phyloP scores from a whole-genome alignment of 2,329 filamentous ascomycete genomes.

The Exophiala dermatitidis region DNA sequence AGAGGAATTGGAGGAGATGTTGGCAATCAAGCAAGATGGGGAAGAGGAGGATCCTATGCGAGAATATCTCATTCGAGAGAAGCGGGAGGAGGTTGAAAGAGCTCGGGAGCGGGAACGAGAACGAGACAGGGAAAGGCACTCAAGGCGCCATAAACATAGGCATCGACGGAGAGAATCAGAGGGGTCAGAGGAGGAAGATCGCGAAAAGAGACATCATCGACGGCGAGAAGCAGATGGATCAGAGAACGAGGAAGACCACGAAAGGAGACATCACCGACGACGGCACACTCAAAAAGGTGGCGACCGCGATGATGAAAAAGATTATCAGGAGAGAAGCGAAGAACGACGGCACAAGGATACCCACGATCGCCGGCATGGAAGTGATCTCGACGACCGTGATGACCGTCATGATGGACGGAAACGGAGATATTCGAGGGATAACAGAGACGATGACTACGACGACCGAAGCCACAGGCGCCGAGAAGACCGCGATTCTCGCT shows the following conservation, averaged over 20 bases:
- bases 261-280: not conserved
- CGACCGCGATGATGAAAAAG: not conserved
- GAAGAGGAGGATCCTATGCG: conserved; percentile 99
- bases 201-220: conserved; percentile 9
- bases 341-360: not conserved
- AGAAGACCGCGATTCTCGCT: not conserved
- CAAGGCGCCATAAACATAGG: conserved; percentile 41
- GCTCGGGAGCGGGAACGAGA: conserved; percentile 50
- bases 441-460: not conserved
- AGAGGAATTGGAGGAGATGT: conserved; percentile 65
- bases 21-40: conserved; percentile 54
- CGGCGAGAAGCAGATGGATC: not conserved
- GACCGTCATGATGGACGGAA: not conserved
- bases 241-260: not conserved
- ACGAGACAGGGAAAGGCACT: conserved; percentile 38
- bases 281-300: not conserved
- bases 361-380: not conserved
- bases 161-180: conserved; percentile 21
- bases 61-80: conserved; percentile 77
- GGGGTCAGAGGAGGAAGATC: not conserved
- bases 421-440: not conserved
- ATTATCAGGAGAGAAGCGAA: not conserved
- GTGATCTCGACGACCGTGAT: not conserved
- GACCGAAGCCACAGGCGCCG: conserved; percentile 1
- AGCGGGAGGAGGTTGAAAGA: conserved; percentile 76